Conservation (phyloP, 1,284 basidiomycete genomes). For the Trichosporon faecale region DNA sequence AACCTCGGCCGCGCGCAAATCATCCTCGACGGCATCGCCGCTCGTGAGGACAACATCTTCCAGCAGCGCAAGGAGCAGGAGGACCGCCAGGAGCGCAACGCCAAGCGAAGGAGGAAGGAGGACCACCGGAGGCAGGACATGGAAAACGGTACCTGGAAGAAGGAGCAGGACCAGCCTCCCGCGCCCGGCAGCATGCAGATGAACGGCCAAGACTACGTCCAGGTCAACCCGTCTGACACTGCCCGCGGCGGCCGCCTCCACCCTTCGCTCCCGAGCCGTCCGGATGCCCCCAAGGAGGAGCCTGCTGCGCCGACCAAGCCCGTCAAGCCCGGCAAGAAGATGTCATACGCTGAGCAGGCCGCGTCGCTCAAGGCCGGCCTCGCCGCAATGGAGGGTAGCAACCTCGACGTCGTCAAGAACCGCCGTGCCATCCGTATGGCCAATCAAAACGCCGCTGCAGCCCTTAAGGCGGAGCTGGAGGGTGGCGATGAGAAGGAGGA, state of each 20-base stretch:
- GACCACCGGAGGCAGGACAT: slow-evolving; percentile 58
- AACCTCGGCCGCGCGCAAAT: slow-evolving; percentile 83
- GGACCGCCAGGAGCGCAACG: slow-evolving; percentile 84
- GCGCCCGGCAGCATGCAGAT: slow-evolving; percentile 46
- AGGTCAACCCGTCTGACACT: slow-evolving; percentile 38
- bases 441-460: slow-evolving; percentile 91
- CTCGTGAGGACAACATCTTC: slow-evolving; percentile 94
- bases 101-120: slow-evolving; percentile 81
- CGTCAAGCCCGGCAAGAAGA: slow-evolving; percentile 30
- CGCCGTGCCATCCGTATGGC: slow-evolving; percentile 86
- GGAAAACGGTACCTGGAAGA: slow-evolving; percentile 21
- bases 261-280: slow-evolving; percentile 60
- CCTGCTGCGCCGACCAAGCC: slow-evolving; percentile 2
- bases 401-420: slow-evolving; percentile 82
- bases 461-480: slow-evolving; percentile 84
- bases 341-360: slow-evolving; percentile 30
- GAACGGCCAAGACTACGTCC: slow-evolving; percentile 50
- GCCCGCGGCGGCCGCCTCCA: slow-evolving; percentile 47
- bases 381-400: slow-evolving; percentile 58
- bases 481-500: slow-evolving; percentile 48
- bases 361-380: slow-evolving; percentile 57
- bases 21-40: slow-evolving; percentile 90
- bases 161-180: neutral
- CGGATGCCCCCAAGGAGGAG: slow-evolving; percentile 61
- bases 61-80: slow-evolving; percentile 87